These are phyloP conservation scores for Lactuca saligna DNA, from an alignment of 129 eudicot genomes.

Conservation along the genomic window DNA sequence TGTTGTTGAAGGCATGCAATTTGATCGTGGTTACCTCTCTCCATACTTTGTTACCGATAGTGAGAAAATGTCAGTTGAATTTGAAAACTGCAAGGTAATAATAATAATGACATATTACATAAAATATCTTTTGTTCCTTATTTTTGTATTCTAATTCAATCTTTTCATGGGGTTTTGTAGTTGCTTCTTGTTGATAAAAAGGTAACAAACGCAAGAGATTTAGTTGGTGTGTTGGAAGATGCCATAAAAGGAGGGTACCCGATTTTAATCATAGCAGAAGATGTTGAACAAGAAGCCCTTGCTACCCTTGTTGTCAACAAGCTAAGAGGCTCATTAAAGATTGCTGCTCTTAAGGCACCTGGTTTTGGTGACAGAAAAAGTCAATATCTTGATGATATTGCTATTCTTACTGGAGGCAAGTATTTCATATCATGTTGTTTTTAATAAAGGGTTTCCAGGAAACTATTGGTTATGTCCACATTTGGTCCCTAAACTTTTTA, in stretches of 20 bases:
- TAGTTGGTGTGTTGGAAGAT: conserved; percentile 68
- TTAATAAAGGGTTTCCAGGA: no score
- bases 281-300: conserved; percentile 77
- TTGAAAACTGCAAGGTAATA: conserved; percentile 44
- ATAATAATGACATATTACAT: not conserved
- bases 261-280: conserved; percentile 60
- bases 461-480: not conserved
- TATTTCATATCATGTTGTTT: not conserved
- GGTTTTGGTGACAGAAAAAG: conserved; percentile 64
- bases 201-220: conserved; percentile 76
- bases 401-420: conserved; percentile 57
- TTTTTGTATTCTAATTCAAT: conserved; percentile 15
- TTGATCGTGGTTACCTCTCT: conserved; percentile 41
- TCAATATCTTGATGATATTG: conserved; percentile 78
- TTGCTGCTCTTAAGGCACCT: conserved; percentile 61
- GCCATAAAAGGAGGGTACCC: conserved; percentile 66
- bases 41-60: conserved; percentile 39
- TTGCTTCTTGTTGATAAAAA: conserved; percentile 66
- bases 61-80: conserved; percentile 44
- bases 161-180: conserved; percentile 26
- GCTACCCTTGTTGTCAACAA: conserved; percentile 84
- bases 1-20: conserved; percentile 51
- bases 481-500: not conserved
- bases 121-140: not conserved
- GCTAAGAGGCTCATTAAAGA: conserved; percentile 57